Evolutionary conservation across 805 yeast genomes (phyloP), one percentile per base, ranked within the genome.

Genomic region (Huiozyma naganishii): DNA sequence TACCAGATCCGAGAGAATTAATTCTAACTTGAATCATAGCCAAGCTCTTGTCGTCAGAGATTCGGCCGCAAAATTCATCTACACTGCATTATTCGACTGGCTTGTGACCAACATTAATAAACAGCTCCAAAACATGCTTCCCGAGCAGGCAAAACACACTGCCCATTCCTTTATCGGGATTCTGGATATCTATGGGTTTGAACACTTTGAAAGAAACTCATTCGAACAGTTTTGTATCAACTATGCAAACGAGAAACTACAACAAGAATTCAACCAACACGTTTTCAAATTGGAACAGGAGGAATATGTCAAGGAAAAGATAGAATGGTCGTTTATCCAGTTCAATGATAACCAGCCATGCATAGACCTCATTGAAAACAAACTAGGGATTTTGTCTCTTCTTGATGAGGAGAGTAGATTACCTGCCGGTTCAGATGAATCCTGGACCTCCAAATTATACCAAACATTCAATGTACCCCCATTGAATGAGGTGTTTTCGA

Each of bases 201-300:
- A 90, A 66, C 97, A 90, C 65, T 90, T 90, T 63, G 89, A 86
- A 53, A 80, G 77, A 58, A 90, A 90, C 66, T 88, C 97, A 7
- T 90, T 90, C 57, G 98, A 90, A 66, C 98, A 90, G 65, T 90
- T 90, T 65, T 90, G 98, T 68, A 90, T 90, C 67, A 90, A 90
- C 62, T 90, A 90, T 63, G 97, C 97, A 37, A 90, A 90, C 65
- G 98, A 90, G 69, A 90, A 90, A 66, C 73, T 90, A 54, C 98
- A 90, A 66, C 98, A 90, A 65, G 97, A 90, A 62, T 90, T 90
- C 66, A 92, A 89, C 58, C 97, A 88, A 67, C 97, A 92, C 58
- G 97, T 92, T 43, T 90, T 90, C 76, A 92, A 92, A 62, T 74
- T 92, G 49, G 98, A 90, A 61, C 97, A 92, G 69, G 96, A 90